These are phyloP conservation scores for Pisolithus microcarpus DNA, from an alignment of 768 basidiomycete genomes.

Conservation along the genomic window DNA sequence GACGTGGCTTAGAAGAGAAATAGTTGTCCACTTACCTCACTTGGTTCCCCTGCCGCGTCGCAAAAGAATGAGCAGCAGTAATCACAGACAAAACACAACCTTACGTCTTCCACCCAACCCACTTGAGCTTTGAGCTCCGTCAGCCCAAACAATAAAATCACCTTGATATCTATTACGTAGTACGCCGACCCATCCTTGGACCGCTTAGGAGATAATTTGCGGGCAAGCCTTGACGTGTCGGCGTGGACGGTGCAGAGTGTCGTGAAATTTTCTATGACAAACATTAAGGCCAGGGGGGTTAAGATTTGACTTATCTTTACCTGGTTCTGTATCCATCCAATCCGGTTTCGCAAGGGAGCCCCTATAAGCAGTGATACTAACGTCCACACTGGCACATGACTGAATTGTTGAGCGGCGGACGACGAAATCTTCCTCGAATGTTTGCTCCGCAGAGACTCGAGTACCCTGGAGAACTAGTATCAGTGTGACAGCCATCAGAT, in stretches of 20 bases:
- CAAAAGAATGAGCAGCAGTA: background rate
- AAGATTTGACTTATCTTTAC: conserved; percentile 10
- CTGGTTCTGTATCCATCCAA: conserved; percentile 31
- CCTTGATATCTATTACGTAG: conserved; percentile 22
- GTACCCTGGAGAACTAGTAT: conserved; percentile 29
- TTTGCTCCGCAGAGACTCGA: conserved; percentile 38
- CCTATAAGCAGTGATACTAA: conserved; percentile 25
- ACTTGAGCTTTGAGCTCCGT: conserved; percentile 49
- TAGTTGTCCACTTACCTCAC: conserved; percentile 22
- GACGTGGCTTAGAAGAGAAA: background rate
- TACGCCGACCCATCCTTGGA: conserved; percentile 19
- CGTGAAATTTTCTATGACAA: conserved; percentile 16
- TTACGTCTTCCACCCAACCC: conserved; percentile 43
- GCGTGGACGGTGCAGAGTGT: conserved; percentile 30
- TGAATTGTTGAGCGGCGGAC: conserved; percentile 20
- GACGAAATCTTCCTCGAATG: conserved; percentile 35
- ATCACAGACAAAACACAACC: conserved; percentile 10
- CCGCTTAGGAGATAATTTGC: conserved; percentile 14
- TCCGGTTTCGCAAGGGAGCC: conserved; percentile 20
- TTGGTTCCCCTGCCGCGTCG: conserved; percentile 27
- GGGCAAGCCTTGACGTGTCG: conserved; percentile 26
- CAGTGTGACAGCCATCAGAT: background rate
- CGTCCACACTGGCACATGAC: conserved; percentile 15
- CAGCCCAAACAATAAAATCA: conserved; percentile 45
- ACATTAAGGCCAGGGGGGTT: background rate